Evolutionary conservation across 768 basidiomycete species (phyloP), one percentile per base, ranked within the genome.

Genomic region (Leccinellum luteum): DNA sequence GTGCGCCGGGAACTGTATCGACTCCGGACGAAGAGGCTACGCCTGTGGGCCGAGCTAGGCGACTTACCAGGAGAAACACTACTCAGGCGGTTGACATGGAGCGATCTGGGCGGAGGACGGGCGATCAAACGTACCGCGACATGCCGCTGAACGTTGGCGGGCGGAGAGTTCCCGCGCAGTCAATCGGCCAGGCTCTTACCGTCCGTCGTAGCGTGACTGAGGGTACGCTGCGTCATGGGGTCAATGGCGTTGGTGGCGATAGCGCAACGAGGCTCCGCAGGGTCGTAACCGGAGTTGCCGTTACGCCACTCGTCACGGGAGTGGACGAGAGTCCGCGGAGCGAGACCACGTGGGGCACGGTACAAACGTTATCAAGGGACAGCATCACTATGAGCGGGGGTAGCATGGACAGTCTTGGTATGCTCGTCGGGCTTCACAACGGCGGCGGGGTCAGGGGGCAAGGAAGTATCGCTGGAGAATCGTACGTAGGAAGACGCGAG

Each of bases 271-370:
- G 59, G 44, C 51, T 28, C 12, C 60, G 49, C 21, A 62, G 62
- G 41, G 35, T 30, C 23, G 47, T 35, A 52, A 62, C 48, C 6
- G 63, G 61, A 15, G 30, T 63, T 12, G 55, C 35, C 2, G 35
- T 45, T 43, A 57, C 27, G 15, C 63, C 69, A 1, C 60, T 68
- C n/a, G 15, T 38, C 35, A 51, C 49, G 0, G 52, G 54, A 5
- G 66, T 60, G 55, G 25, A 58, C 49, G 70, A 68, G 23, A 73
- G 70, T 9, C 72, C 71, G 10, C 62, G 71, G 53, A 73, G 71
- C 57, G 71, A 68, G 57, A 72, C 73, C 17, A 74, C 73, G 2
- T 74, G 73, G 73, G 73, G 73, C 38, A 74, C 73, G n/a, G 64
- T 73, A 2, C 66, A 61, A 6, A 66, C 74, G 3, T 53, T 62